Evolutionary conservation across 371 early-diverging fungal species (phyloP), one percentile per base, ranked within the genome.

Genomic region (Fennellomyces sp.): DNA sequence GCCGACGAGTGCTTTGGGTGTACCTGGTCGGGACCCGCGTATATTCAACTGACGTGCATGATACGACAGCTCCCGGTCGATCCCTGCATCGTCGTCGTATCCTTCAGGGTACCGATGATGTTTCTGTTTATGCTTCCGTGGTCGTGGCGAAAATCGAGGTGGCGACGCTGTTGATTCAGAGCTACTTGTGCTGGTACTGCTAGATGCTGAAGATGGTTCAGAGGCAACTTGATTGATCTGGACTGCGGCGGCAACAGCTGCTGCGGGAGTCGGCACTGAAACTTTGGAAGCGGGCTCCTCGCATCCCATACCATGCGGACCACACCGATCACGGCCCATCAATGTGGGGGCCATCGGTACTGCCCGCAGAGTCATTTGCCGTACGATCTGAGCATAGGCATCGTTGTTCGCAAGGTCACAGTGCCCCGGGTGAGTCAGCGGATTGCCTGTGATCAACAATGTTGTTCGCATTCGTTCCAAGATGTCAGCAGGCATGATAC

Each of bases 401-500:
- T 82, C 76, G 8, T 54, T 65, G 58, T 35, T 63, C 61, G 35
- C 60, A 17, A 66, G 61, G 55, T 76, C 75, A 64, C 81, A 80
- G 26, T 72, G 67, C 4, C 77, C 81, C 15, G 77, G 73, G 8
- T 79, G 72, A 21, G 83, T 86, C 56, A 88, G 66, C 2, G 88
- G 88, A 45, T 88, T 88, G 8, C 85, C 86, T 11, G 84, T 85
- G 33, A 88, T 77, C 33, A 86, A 59, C 12, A 88, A 60, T 0
- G 83, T 81, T 0, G 83, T 79, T 15, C 72, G 74, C 84, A 87
- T 75, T 21, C 76, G 78, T 35, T 84, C 81, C 7, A 82, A 65
- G 7, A 87, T 77, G 48, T 85, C 86, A 5, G 76, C 80, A 26
- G 88, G 88, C 58, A 88, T 74, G 42, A 85, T 80, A 47, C 86